phyloP scores from a whole-genome alignment of 495 filamentous ascomycete species.

The Penicillium macrosclerotiorum region DNA sequence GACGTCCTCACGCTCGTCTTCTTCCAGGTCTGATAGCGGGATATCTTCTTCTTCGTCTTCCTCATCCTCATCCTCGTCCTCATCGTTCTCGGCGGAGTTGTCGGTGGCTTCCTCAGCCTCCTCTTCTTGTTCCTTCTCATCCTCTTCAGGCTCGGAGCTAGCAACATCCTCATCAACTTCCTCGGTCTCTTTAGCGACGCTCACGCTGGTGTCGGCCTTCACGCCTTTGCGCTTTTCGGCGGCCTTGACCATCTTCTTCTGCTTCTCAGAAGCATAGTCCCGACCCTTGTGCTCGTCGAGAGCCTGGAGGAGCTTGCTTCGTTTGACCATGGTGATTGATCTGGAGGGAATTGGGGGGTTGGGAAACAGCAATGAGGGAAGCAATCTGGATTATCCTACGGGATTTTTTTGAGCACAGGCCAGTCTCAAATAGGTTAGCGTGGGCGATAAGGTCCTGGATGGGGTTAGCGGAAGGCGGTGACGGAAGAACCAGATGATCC shows the following conservation, averaged over 20 bases:
- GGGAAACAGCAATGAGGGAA: constrained; percentile 16
- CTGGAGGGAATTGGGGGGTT: constrained; percentile 12
- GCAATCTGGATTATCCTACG: constrained; percentile 23
- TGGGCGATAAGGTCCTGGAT: constrained; percentile 21
- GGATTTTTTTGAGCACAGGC: constrained; percentile 43
- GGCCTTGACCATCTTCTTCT: constrained; percentile 57
- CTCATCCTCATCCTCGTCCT: constrained; percentile 45
- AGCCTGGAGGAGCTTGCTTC: constrained; percentile 64
- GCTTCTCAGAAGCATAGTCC: constrained; percentile 66
- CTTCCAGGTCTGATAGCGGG: constrained; percentile 79
- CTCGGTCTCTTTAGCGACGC: constrained; percentile 32
- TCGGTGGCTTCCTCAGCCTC: constrained; percentile 35
- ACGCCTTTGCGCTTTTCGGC: constrained; percentile 52
- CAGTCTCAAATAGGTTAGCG: constrained; percentile 28
- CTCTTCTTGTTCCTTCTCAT: constrained; percentile 28
- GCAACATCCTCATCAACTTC: constrained; percentile 28
- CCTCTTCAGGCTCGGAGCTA: constrained; percentile 20
- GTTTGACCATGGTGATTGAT: constrained; percentile 52
- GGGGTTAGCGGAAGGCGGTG: constrained; percentile 11
- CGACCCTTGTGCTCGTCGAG: constrained; percentile 65
- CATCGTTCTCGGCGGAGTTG: constrained; percentile 31
- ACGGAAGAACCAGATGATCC: constrained; percentile 27
- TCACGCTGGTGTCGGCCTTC: constrained; percentile 34
- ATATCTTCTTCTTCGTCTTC: constrained; percentile 61
- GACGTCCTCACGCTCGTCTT: constrained; percentile 79